Percentiles rank a stretch among this genome's conserved stretches.
These are phyloP conservation scores for Calcarisporium arbuscula DNA, from an alignment of 2,329 filamentous ascomycete genomes.

Conservation along the genomic window DNA sequence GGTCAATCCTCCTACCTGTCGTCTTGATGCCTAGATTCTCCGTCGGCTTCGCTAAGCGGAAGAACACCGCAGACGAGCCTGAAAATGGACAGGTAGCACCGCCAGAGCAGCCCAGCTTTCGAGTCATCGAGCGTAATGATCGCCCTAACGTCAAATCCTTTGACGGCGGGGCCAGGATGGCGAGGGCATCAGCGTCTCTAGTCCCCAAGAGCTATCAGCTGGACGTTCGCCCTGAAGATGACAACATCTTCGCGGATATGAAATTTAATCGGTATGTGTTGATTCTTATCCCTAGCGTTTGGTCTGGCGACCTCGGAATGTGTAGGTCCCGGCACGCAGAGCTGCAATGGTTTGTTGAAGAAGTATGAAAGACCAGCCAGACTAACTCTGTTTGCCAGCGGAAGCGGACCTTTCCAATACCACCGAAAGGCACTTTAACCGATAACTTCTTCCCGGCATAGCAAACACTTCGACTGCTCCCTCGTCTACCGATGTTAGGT, in stretches of 20 bases:
- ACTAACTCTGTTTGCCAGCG: conserved; percentile 40
- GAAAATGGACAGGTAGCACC: conserved; percentile 41
- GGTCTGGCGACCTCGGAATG: not conserved
- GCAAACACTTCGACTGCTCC: conserved; percentile 56
- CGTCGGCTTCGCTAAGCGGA: conserved; percentile 53
- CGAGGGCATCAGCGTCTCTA: conserved; percentile 28
- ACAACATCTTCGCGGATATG: conserved; percentile 53
- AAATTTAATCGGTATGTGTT: conserved; percentile 49
- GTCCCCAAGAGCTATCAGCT: conserved; percentile 30
- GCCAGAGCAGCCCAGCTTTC: conserved; percentile 46
- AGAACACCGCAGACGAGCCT: conserved; percentile 49
- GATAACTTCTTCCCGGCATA: conserved; percentile 57
- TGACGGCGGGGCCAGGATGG: conserved; percentile 41
- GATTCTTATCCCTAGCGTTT: conserved; percentile 12
- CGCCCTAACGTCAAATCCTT: conserved; percentile 39
- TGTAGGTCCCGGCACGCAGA: too few species aligned
- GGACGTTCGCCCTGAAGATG: conserved; percentile 34
- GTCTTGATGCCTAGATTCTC: conserved; percentile 58
- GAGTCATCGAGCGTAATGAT: conserved; percentile 50
- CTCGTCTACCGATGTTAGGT: conserved; percentile 43
- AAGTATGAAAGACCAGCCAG: not conserved
- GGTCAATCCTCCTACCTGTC: conserved; percentile 14
- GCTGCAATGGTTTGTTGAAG: too few species aligned
- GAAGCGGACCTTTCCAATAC: conserved; percentile 56
- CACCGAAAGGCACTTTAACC: conserved; percentile 51